Conservation (phyloP, 495 filamentous ascomycete genomes). For the Pyrenula massariospora region DNA sequence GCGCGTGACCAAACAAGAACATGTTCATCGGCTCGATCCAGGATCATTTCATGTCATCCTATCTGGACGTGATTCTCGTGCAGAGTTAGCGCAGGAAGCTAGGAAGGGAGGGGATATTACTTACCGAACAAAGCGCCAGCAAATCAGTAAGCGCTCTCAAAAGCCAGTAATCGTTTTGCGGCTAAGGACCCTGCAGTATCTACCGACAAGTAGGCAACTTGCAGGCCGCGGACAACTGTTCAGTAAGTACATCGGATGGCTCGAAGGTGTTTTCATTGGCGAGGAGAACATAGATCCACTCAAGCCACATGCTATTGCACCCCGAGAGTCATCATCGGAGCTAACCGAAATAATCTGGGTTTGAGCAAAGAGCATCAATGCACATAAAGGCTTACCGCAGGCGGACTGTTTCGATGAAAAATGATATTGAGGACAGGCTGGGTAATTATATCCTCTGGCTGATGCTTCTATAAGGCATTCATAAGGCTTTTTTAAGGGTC, state of each 20-base stretch:
- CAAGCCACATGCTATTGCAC: not conserved
- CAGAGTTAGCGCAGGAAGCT: not conserved
- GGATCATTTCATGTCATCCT: not conserved
- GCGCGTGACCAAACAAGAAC: not conserved
- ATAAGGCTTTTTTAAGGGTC: not conserved
- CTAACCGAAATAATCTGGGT: not conserved
- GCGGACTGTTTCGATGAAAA: too few species aligned
- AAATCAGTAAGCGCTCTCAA: not conserved
- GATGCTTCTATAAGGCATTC: not conserved
- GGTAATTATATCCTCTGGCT: not conserved
- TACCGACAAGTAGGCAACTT: not conserved
- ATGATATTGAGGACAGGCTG: not conserved
- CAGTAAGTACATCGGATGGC: not conserved
- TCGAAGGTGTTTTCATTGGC: not conserved
- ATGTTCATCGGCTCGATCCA: not conserved
- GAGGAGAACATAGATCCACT: not conserved
- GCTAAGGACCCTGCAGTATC: not conserved
- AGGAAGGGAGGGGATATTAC: not conserved
- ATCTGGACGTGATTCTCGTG: not conserved
- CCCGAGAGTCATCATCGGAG: not conserved
- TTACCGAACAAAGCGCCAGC: not conserved
- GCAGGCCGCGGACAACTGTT: not conserved
- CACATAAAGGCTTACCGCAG: too few species aligned
- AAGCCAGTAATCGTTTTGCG: not conserved
- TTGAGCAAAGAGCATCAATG: not conserved